Evolutionary conservation across 2,329 filamentous ascomycete species (phyloP).

Genomic region (Alternaria hordeiaustralica): DNA sequence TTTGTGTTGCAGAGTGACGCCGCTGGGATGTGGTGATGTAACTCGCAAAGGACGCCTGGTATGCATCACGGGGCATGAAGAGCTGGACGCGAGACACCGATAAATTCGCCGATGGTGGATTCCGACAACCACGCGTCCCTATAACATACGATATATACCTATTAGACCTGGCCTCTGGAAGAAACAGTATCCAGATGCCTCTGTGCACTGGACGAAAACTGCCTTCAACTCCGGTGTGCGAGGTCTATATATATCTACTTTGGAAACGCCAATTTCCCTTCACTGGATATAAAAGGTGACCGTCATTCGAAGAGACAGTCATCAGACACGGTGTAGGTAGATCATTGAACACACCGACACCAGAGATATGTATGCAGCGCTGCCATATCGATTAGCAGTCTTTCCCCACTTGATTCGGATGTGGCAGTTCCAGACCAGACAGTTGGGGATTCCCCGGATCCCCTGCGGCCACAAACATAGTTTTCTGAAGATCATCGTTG

Average conservation of each 20-base stretch:
- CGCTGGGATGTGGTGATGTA: conserved; percentile 2
- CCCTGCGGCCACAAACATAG: background rate
- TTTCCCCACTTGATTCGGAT: background rate
- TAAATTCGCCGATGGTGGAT: background rate
- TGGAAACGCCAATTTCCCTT: background rate
- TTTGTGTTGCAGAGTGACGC: conserved; percentile 3
- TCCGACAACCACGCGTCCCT: conserved; percentile 12
- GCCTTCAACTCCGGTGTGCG: background rate
- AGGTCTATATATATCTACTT: background rate
- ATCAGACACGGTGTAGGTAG: background rate
- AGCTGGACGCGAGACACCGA: conserved; percentile 8
- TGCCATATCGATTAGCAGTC: background rate
- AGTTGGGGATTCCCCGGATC: background rate
- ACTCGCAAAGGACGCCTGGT: background rate
- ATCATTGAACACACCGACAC: background rate
- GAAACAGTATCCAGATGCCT: background rate
- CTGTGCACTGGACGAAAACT: background rate
- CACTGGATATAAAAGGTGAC: background rate
- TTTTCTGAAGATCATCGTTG: background rate
- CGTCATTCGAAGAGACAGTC: background rate
- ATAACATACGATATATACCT: conserved; percentile 4
- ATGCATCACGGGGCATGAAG: conserved; percentile 3
- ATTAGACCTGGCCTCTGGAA: background rate
- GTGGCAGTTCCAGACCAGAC: background rate
- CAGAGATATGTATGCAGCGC: background rate